Evolutionary conservation across 768 basidiomycete genomes (phyloP).

Genomic region (Obba rivulosa): DNA sequence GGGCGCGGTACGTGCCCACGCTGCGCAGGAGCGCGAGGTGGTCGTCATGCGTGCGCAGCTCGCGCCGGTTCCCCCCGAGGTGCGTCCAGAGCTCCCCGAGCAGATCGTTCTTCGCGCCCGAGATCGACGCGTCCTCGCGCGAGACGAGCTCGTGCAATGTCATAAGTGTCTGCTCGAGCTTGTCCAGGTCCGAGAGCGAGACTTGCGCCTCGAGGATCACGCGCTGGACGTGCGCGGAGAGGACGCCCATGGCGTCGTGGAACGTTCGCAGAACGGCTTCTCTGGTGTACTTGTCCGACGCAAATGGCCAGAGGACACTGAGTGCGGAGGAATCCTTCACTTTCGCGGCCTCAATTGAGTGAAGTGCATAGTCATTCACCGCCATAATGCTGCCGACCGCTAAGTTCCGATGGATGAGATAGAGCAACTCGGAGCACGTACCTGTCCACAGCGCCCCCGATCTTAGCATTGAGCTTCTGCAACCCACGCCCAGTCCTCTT

Average conservation of each 20-base stretch:
- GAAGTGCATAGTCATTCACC: slow-evolving; percentile 66
- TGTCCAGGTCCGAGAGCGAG: slow-evolving; percentile 49
- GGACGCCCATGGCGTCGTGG: slow-evolving; percentile 54
- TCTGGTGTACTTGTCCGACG: slow-evolving; percentile 25
- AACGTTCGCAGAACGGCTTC: slow-evolving; percentile 52
- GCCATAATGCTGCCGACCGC: slow-evolving; percentile 57
- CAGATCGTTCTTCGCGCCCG: slow-evolving; percentile 43
- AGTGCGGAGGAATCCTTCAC: slow-evolving; percentile 23
- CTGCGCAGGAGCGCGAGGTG: slow-evolving; percentile 51
- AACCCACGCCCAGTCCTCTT: slow-evolving; percentile 54
- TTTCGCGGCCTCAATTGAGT: slow-evolving; percentile 40
- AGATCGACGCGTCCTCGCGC: slow-evolving; percentile 49
- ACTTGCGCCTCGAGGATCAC: slow-evolving; percentile 65
- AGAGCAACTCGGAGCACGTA: slow-evolving; percentile 27
- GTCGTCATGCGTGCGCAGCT: slow-evolving; percentile 43
- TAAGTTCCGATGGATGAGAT: background rate
- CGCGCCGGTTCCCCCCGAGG: slow-evolving; percentile 54
- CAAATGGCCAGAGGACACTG: slow-evolving; percentile 25
- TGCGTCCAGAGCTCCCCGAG: slow-evolving; percentile 66
- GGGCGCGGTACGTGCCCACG: slow-evolving; percentile 51
- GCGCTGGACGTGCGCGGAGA: slow-evolving; percentile 45
- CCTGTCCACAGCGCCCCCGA: slow-evolving; percentile 74
- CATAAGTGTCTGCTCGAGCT: slow-evolving; percentile 55
- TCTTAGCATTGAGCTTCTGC: slow-evolving; percentile 57
- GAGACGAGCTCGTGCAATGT: slow-evolving; percentile 53